These are phyloP conservation scores for Xylariaceae sp. DNA, from an alignment of 2,329 filamentous ascomycete species.

Conservation along the genomic window DNA sequence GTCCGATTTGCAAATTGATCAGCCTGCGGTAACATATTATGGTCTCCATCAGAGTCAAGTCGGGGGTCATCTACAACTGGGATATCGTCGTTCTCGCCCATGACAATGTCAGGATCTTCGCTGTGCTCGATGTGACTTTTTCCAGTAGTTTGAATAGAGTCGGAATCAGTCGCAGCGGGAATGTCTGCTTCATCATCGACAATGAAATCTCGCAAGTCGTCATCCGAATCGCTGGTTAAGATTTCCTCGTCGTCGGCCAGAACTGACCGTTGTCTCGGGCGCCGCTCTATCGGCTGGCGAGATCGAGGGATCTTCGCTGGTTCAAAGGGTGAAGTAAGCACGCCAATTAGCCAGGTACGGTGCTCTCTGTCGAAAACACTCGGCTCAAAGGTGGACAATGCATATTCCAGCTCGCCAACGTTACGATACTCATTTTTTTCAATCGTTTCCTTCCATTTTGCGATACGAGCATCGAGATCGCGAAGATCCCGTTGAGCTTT, in stretches of 20 bases:
- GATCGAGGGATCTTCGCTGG: constrained; percentile 35
- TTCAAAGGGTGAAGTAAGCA: constrained; percentile 39
- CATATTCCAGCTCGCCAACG: constrained; percentile 45
- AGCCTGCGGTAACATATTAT: background rate
- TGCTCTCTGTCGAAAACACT: constrained; percentile 58
- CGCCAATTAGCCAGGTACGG: constrained; percentile 43
- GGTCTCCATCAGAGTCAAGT: background rate
- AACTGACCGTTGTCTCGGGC: constrained; percentile 11
- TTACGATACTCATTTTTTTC: constrained; percentile 47
- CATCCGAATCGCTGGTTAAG: constrained; percentile 46
- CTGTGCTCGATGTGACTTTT: constrained; percentile 1
- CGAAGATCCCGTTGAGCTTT: constrained; percentile 39
- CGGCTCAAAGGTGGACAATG: constrained; percentile 56
- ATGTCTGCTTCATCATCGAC: constrained; percentile 33
- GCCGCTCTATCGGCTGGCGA: constrained; percentile 17
- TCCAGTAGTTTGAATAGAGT: constrained; percentile 2
- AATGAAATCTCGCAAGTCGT: constrained; percentile 46
- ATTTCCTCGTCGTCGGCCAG: constrained; percentile 43
- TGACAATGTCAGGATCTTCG: background rate
- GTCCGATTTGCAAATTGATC: background rate
- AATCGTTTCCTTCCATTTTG: constrained; percentile 51
- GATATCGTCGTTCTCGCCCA: background rate
- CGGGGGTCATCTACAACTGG: background rate
- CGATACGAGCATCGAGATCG: constrained; percentile 46
- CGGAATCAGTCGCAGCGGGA: background rate